phyloP scores from a whole-genome alignment of 2,329 filamentous ascomycete genomes.

The Alternaria sp. region DNA sequence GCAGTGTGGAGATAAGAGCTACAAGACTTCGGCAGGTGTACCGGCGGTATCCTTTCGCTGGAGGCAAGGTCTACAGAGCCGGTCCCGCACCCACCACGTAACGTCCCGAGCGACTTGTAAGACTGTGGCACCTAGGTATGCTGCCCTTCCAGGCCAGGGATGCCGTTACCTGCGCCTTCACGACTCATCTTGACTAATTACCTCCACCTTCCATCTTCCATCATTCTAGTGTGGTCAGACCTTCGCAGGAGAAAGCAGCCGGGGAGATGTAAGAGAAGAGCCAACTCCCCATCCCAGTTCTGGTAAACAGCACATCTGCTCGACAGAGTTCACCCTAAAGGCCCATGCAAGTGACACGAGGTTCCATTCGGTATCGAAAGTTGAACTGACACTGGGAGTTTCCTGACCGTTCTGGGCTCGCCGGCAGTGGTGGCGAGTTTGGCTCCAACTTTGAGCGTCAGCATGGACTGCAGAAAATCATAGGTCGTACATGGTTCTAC shows the following conservation, averaged over 20 bases:
- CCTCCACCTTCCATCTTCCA: background rate
- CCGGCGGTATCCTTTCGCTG: background rate
- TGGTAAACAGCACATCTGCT: background rate
- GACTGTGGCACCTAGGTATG: background rate
- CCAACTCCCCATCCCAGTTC: background rate
- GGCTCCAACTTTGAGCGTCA: background rate
- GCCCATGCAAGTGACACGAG: background rate
- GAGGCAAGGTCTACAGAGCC: background rate
- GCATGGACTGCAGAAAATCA: conserved; percentile 2
- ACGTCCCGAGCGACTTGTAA: background rate
- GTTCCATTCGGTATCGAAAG: background rate
- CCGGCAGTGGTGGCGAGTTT: background rate
- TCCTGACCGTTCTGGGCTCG: background rate
- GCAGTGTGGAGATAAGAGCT: background rate
- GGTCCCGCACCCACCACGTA: background rate
- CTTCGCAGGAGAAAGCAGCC: background rate
- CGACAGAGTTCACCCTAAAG: background rate
- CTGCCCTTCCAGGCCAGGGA: background rate
- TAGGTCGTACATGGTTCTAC: background rate
- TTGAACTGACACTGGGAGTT: background rate
- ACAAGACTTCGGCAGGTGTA: background rate
- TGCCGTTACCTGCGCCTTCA: background rate
- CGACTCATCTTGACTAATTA: background rate
- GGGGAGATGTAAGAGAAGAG: background rate
- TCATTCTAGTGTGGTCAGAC: background rate